These are phyloP conservation scores for Triadica sebifera DNA, from an alignment of 345 rosid genomes.

Conservation along the genomic window DNA sequence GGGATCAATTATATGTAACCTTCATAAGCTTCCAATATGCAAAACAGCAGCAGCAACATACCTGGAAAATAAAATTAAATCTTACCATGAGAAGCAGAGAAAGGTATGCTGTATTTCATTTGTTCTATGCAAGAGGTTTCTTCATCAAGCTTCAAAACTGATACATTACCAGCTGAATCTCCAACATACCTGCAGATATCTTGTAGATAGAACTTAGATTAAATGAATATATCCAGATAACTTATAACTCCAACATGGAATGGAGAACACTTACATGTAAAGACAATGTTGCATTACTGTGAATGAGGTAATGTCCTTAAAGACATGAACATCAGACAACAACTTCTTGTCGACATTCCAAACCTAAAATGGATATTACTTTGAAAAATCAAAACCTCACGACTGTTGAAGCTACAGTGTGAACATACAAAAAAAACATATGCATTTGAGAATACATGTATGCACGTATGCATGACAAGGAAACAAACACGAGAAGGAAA, in stretches of 20 bases:
- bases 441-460: background rate
- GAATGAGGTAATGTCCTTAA: slow-evolving; percentile 58
- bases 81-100: slow-evolving; percentile 72
- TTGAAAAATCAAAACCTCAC: slow-evolving; percentile 14
- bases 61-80: background rate
- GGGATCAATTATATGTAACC: background rate
- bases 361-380: slow-evolving; percentile 42
- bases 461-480: background rate
- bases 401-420: background rate
- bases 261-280: slow-evolving; percentile 57
- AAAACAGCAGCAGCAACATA: background rate
- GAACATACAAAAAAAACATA: background rate
- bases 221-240: slow-evolving; percentile 1
- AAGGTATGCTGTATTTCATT: slow-evolving; percentile 71
- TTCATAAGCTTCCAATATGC: background rate
- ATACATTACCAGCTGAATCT: slow-evolving; percentile 68
- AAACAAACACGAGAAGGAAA: background rate
- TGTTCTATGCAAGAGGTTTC: slow-evolving; percentile 39
- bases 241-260: background rate
- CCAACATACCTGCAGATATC: slow-evolving; percentile 66
- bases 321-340: slow-evolving; percentile 48
- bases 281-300: slow-evolving; percentile 55
- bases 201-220: slow-evolving; percentile 3
- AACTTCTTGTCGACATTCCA: slow-evolving; percentile 80
- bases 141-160: slow-evolving; percentile 61